Conservation (phyloP, 768 basidiomycete species). For the Suillus subluteus region DNA sequence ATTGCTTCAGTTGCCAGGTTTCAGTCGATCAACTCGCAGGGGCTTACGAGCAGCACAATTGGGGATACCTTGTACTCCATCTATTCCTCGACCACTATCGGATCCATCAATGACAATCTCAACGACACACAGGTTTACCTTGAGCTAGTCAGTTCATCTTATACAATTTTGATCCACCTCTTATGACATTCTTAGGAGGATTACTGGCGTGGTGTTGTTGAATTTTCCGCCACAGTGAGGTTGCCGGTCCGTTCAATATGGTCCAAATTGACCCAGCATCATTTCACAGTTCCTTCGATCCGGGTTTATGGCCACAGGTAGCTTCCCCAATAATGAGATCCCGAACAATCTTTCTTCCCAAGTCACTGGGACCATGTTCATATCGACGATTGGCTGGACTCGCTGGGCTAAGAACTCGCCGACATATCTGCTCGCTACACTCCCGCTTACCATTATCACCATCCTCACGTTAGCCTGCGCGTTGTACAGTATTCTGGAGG, state of each 20-base stretch:
- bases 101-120: neutral
- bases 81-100: neutral
- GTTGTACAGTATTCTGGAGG: neutral
- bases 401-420: neutral
- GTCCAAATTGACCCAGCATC: neutral
- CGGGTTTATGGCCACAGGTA: constrained; percentile 6
- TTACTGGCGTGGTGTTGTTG: constrained; percentile 14
- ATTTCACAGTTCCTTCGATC: constrained; percentile 13
- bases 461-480: constrained; percentile 4
- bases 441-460: constrained; percentile 3
- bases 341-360: constrained; percentile 2
- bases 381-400: constrained; percentile 12
- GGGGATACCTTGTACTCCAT: neutral
- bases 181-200: neutral
- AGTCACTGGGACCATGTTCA: neutral
- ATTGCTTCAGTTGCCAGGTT: constrained; percentile 14
- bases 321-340: constrained; percentile 1
- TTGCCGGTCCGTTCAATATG: too few relatives aligned
- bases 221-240: constrained; percentile 12
- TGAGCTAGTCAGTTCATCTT: neutral
- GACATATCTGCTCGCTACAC: constrained; percentile 8
- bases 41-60: neutral
- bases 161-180: neutral
- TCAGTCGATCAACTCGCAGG: neutral
- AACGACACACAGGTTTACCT: neutral